phyloP scores from a whole-genome alignment of 768 basidiomycete species.

The Phaeotremella skinneri region DNA sequence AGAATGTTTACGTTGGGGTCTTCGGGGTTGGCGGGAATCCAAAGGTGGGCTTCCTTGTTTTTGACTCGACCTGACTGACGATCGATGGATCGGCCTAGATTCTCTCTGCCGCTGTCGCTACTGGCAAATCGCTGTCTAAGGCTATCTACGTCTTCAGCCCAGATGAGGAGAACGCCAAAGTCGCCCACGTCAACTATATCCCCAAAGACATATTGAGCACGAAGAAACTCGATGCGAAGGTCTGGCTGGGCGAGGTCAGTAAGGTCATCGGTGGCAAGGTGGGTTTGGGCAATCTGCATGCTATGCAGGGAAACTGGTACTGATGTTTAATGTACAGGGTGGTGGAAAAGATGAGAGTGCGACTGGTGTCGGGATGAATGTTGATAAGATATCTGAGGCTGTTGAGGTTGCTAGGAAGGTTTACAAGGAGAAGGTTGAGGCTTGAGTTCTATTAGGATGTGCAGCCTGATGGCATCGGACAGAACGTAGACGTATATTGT shows the following conservation, averaged over 20 bases:
- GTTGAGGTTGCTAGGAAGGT: conserved; percentile 58
- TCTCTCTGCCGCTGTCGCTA: conserved; percentile 58
- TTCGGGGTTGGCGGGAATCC: conserved; percentile 75
- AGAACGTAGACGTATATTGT: neutral
- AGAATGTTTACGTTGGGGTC: conserved; percentile 66
- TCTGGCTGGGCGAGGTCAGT: conserved; percentile 78
- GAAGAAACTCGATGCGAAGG: conserved; percentile 71
- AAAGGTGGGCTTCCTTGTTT: conserved; percentile 59
- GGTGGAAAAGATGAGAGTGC: conserved; percentile 92
- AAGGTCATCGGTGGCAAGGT: conserved; percentile 90
- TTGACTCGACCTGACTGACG: neutral
- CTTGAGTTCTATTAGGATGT: conserved; percentile 5
- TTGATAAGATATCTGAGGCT: conserved; percentile 66
- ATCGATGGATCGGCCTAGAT: conserved; percentile 22
- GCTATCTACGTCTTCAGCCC: conserved; percentile 83
- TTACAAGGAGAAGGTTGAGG: conserved; percentile 49
- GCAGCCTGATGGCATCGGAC: neutral
- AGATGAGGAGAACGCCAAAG: conserved; percentile 66
- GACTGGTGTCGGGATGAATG: conserved; percentile 78
- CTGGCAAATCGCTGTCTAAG: conserved; percentile 78
- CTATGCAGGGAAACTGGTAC: neutral
- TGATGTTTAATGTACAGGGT: conserved; percentile 59
- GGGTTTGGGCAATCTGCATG: conserved; percentile 21
- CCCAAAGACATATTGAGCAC: conserved; percentile 60
- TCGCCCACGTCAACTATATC: conserved; percentile 84